Evolutionary conservation across 2,329 filamentous ascomycete species (phyloP), one percentile per base, ranked within the genome.

Genomic region (Ascocoryne sarcoides): DNA sequence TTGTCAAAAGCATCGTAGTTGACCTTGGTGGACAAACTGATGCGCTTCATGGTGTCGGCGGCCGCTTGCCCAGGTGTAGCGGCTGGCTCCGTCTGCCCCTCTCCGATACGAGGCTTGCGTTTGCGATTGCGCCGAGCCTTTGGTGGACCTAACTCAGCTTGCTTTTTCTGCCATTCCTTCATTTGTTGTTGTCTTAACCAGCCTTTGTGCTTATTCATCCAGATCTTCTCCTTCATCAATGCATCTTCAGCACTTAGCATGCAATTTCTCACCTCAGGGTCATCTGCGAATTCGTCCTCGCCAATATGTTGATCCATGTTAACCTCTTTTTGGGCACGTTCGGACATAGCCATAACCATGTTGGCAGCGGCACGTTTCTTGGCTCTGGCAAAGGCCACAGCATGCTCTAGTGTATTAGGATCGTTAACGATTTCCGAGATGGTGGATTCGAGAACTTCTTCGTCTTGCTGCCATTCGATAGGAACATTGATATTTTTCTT

Each of bases 151-250:
- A 70, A 71, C 18, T 59, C 65, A 44, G 74, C 75, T 46, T 76
- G 66, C 61, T 88, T 85, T 44, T 79, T 75, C 29, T 83, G 76
- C 42, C 93, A 82, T 31, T 36, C 32, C 17, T 41, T 41, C 23
- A 41, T 17, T 57, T 95, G 88, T 57, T 93, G 83, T 36, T 79
- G 75, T 7, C 90, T 84, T 29, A 98, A 70, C 75, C 89, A 98
- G 51, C 93, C 87, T 59, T 92, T 88, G 62, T 98, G 96, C 58
- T 89, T 81, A 44, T 90, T 89, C 32, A 94, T 79, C 92, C 92
- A 98, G 38, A 96, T 84, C 44, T 79, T 78, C 61, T 95, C 89
- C 61, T 95, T 96, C 57, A 88, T 76, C 23, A 75, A 75, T 2
- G 81, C 76, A 63, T 96, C 89, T 3, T 77, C 75, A 1, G 80